These are phyloP conservation scores for Nakaseomyces delphensis DNA, from an alignment of 1,139 yeast genomes.

Conservation along the genomic window DNA sequence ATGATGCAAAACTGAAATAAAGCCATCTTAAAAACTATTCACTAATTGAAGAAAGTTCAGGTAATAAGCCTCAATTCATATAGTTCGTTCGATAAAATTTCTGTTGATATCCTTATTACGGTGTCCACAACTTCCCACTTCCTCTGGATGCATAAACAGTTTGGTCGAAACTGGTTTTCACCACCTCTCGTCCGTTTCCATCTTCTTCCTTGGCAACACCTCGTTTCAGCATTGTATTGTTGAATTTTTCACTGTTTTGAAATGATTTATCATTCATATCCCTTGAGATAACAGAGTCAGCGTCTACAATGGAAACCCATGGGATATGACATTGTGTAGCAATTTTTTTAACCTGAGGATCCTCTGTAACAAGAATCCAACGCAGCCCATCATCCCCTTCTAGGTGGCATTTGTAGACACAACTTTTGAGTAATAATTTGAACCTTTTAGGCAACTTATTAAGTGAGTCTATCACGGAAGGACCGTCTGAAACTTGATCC, in stretches of 20 bases:
- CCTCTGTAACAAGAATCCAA: conserved; percentile 30
- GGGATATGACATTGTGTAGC: conserved; percentile 26
- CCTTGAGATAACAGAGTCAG: conserved; percentile 24
- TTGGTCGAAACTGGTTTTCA: conserved; percentile 24
- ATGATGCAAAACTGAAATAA: too few species aligned
- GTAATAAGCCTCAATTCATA: neutral
- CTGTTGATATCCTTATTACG: conserved; percentile 12
- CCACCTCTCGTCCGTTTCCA: conserved; percentile 20
- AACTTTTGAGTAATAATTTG: conserved; percentile 26
- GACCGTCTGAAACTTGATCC: conserved; percentile 13
- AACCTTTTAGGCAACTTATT: conserved; percentile 24
- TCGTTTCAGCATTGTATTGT: conserved; percentile 18
- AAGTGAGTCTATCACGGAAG: conserved; percentile 13
- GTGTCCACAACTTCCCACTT: conserved; percentile 28
- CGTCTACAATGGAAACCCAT: conserved; percentile 25
- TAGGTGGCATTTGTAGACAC: conserved; percentile 25
- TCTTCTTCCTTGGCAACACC: conserved; percentile 17
- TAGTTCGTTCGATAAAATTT: neutral
- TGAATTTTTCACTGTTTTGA: conserved; percentile 22
- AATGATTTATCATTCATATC: conserved; percentile 23
- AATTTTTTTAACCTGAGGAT: conserved; percentile 20
- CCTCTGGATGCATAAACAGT: conserved; percentile 30
- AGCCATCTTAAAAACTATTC: too few species aligned
- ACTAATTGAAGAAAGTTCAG: too few species aligned
- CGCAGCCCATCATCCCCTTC: conserved; percentile 18